Evolutionary conservation across 257 asterid species (phyloP), one percentile per base, ranked within the genome.

Genomic region (Salvia rosmarinus): DNA sequence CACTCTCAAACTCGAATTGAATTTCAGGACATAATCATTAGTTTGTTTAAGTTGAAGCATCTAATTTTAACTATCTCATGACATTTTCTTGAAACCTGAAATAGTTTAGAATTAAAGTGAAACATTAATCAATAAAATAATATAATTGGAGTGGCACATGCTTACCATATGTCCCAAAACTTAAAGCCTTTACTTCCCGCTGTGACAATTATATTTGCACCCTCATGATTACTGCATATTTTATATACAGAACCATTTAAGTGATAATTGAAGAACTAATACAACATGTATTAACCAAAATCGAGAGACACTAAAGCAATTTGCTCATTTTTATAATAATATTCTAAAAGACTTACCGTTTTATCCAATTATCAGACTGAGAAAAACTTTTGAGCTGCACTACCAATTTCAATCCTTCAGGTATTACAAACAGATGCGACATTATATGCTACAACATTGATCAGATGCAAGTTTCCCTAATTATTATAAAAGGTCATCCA

Each of bases 141-240:
- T 61, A 19, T 49, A 42, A 52, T 28, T 60, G 25, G 68, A 20
- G 57, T 32, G 51, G 30, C 51, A 70, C 34, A 50, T 17, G 70
- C 87, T 56, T 82, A 94, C 97, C 97, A 89, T 68, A 91, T 72
- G 78, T 94, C 96, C 97, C 99, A 94, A 81, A 89, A 88, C 75
- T 88, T 91, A 75, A 88, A 81, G 75, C 99, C 95, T 82, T 83
- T 91, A 66, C 80, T 76, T 69, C 97, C 95, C 19, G 86, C 89
- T 49, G 91, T 73, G 69, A 85, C 85, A 69, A 94, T 71, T 43
- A 89, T 66, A 77, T 91, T 85, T 76, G 87, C 78, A 77, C 82
- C 64, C 69, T 87, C 96, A 23, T 82, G 77, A 66, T 77, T 81
- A 62, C 99, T 94, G 95, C 88, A 86, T 70, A 71, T 25, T 47